Conservation (phyloP, 2,329 filamentous ascomycete species). For the Orbilia oligospora region DNA sequence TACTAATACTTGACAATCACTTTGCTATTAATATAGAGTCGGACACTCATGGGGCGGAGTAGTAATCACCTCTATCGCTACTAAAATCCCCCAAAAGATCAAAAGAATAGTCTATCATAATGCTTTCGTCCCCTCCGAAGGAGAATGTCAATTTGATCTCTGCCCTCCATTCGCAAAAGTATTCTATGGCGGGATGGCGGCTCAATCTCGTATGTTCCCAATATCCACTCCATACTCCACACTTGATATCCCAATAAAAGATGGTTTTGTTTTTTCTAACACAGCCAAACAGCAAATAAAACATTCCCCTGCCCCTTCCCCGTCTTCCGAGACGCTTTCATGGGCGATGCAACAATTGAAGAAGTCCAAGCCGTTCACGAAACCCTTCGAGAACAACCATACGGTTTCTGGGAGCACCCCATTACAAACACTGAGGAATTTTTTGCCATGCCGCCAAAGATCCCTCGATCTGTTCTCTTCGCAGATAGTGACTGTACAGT, state of each 20-base stretch:
- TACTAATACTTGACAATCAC: background rate
- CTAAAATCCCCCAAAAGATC: slow-evolving; percentile 37
- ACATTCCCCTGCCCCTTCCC: slow-evolving; percentile 38
- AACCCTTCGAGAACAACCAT: slow-evolving; percentile 35
- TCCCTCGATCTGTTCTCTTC: slow-evolving; percentile 38
- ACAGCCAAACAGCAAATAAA: slow-evolving; percentile 33
- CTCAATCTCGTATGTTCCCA: slow-evolving; percentile 14
- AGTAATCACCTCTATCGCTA: slow-evolving; percentile 45
- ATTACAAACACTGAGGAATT: slow-evolving; percentile 29
- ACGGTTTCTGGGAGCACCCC: slow-evolving; percentile 31
- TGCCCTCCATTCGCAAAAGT: slow-evolving; percentile 19
- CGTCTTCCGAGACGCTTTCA: slow-evolving; percentile 48
- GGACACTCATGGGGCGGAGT: slow-evolving; percentile 56
- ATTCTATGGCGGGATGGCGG: slow-evolving; percentile 31
- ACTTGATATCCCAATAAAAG: too few species aligned
- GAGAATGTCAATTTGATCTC: slow-evolving; percentile 30
- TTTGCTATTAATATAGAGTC: slow-evolving; percentile 12
- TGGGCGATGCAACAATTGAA: slow-evolving; percentile 32
- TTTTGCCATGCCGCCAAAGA: slow-evolving; percentile 33
- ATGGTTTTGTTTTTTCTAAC: too few species aligned
- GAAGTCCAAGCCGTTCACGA: slow-evolving; percentile 11
- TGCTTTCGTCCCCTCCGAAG: slow-evolving; percentile 39
- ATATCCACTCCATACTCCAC: background rate
- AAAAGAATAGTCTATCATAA: slow-evolving; percentile 51
- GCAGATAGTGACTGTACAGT: slow-evolving; percentile 34